A percentile compares a stretch with the other conserved stretches of the same genome.
These are phyloP conservation scores for Neurospora discreta DNA, from an alignment of 495 filamentous ascomycete species.

Conservation along the genomic window DNA sequence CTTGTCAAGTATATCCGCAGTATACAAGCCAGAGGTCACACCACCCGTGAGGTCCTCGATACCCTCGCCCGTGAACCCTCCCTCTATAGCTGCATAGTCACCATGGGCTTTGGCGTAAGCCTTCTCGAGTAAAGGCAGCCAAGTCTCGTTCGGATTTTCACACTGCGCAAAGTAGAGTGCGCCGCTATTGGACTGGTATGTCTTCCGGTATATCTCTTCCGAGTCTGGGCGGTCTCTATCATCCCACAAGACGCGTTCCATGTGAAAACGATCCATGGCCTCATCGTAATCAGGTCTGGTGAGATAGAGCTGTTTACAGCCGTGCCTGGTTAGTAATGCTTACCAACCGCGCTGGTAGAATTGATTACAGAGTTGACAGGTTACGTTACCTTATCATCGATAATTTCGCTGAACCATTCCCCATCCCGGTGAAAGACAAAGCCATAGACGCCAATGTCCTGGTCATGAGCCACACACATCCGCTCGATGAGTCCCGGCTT, in stretches of 20 bases:
- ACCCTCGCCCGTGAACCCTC: constrained; percentile 77
- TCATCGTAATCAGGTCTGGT: constrained; percentile 78
- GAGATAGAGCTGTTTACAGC: constrained; percentile 47
- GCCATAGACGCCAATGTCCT: constrained; percentile 80
- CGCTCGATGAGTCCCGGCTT: constrained; percentile 67
- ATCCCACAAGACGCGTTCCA: constrained; percentile 60
- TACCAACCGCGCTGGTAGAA: background rate
- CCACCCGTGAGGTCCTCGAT: constrained; percentile 92
- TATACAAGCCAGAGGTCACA: constrained; percentile 70
- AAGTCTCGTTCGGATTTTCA: constrained; percentile 78
- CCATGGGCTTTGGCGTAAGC: constrained; percentile 95
- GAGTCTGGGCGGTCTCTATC: constrained; percentile 57
- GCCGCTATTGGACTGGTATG: constrained; percentile 60
- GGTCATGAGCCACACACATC: constrained; percentile 72
- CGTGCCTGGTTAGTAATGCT: background rate
- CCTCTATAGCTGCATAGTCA: constrained; percentile 72
- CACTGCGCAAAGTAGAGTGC: constrained; percentile 84
- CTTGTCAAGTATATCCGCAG: constrained; percentile 76
- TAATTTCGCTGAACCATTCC: constrained; percentile 83
- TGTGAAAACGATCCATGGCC: constrained; percentile 6
- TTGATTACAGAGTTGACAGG: background rate
- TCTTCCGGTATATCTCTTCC: constrained; percentile 67
- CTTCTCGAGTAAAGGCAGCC: constrained; percentile 89
- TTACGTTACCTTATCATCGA: constrained; percentile 48
- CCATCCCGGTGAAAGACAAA: constrained; percentile 92